Evolutionary conservation across 176 grass and related monocot species (phyloP).

Genomic region (Hordeum marinum): DNA sequence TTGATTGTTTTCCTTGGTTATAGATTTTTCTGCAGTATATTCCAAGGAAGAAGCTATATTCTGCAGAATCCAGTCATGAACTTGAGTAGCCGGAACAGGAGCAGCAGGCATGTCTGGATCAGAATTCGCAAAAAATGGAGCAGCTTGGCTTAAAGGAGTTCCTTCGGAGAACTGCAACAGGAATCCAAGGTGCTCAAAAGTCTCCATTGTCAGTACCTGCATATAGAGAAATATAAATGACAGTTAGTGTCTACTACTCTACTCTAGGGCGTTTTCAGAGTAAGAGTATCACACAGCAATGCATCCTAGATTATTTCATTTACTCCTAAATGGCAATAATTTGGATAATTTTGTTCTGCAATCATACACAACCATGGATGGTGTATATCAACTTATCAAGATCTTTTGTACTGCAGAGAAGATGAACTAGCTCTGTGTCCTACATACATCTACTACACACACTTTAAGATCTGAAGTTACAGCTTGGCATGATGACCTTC

Average conservation of each 20-base stretch:
- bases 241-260: slow-evolving; percentile 5
- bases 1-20: slow-evolving; percentile 53
- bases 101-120: slow-evolving; percentile 96
- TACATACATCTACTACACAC: not conserved
- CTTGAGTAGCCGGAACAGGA: slow-evolving; percentile 65
- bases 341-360: not conserved
- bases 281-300: slow-evolving; percentile 4
- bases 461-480: slow-evolving; percentile 10
- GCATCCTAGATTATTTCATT: not conserved
- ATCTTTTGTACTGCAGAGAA: slow-evolving; percentile 16
- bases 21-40: slow-evolving; percentile 54
- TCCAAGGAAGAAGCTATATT: slow-evolving; percentile 75
- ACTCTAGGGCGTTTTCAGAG: not conserved
- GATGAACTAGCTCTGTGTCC: too few species aligned
- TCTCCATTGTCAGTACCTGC: slow-evolving; percentile 85
- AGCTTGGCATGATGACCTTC: not conserved
- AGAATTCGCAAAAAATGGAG: slow-evolving; percentile 94
- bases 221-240: slow-evolving; percentile 18
- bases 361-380: not conserved
- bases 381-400: not conserved
- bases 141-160: slow-evolving; percentile 68
- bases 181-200: slow-evolving; percentile 92
- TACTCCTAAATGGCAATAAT: not conserved
- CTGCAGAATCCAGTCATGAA: slow-evolving; percentile 89
- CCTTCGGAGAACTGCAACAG: slow-evolving; percentile 75